Evolutionary conservation across 208 protist genomes (phyloP).

Genomic region (Trypanosoma caninum): DNA sequence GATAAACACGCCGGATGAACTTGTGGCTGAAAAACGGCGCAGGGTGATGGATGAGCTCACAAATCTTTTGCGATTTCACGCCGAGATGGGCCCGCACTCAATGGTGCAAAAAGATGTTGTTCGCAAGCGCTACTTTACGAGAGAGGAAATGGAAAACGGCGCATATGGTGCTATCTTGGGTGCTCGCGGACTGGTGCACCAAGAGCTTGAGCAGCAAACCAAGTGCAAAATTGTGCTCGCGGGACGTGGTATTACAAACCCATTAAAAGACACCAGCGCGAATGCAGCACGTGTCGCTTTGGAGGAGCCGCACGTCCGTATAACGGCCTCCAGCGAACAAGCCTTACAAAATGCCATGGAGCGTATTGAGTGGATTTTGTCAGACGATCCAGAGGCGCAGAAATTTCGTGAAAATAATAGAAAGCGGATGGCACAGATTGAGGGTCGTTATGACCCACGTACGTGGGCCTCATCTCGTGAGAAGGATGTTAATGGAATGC

Average conservation of each 20-base stretch:
- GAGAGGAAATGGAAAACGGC: constrained; percentile 82
- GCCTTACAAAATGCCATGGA: constrained; percentile 84
- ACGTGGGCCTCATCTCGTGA: constrained; percentile 79
- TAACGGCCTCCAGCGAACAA: constrained; percentile 83
- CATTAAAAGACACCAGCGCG: constrained; percentile 78
- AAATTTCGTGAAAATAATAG: constrained; percentile 90
- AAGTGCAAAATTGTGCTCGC: constrained; percentile 90
- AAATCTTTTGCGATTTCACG: constrained; percentile 52
- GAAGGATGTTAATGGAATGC: constrained; percentile 13
- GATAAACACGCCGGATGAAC: constrained; percentile 71
- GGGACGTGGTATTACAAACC: constrained; percentile 90
- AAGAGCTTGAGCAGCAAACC: constrained; percentile 84
- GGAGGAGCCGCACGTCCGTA: constrained; percentile 89
- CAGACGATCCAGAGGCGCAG: constrained; percentile 83
- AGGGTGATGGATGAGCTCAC: constrained; percentile 71
- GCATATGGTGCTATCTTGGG: constrained; percentile 89
- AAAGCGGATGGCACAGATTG: constrained; percentile 84
- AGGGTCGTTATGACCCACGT: constrained; percentile 86
- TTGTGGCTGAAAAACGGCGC: constrained; percentile 66
- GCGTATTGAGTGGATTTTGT: constrained; percentile 91
- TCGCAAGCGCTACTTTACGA: constrained; percentile 85
- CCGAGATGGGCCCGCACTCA: constrained; percentile 44
- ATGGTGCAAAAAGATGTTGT: constrained; percentile 72
- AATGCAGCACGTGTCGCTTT: constrained; percentile 67
- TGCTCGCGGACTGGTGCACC: constrained; percentile 82